Percentiles rank a stretch among this genome's conserved stretches.
These are phyloP conservation scores for Mytilinidion resinicola DNA, from an alignment of 495 filamentous ascomycete genomes.

Conservation along the genomic window DNA sequence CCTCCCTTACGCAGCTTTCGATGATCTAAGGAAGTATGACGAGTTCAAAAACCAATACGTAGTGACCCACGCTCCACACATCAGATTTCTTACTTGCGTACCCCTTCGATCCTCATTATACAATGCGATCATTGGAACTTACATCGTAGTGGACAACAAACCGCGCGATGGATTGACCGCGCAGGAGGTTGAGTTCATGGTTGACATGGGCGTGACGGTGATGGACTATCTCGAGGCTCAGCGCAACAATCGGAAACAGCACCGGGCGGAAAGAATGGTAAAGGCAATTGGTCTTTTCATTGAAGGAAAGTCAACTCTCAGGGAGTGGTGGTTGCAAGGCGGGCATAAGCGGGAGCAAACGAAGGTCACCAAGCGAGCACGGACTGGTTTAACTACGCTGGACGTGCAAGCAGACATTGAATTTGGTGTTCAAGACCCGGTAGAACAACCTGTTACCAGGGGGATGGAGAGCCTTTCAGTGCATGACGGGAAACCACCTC, in stretches of 20 bases:
- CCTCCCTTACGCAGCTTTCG: too few relatives aligned
- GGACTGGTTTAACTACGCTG: too few relatives aligned
- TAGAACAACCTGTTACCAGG: too few relatives aligned
- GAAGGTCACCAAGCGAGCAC: too few relatives aligned
- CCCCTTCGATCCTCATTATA: background rate
- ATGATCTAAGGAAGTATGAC: too few relatives aligned
- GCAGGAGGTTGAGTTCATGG: background rate
- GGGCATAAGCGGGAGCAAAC: background rate
- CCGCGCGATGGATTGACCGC: background rate
- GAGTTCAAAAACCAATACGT: too few relatives aligned
- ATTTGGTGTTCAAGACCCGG: too few relatives aligned
- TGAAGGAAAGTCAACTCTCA: constrained; percentile 39
- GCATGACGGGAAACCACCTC: too few relatives aligned
- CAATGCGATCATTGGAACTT: background rate
- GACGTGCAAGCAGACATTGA: too few relatives aligned
- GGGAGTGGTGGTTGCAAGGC: background rate
- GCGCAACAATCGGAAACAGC: constrained; percentile 48
- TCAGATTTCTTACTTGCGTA: background rate
- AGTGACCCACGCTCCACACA: background rate
- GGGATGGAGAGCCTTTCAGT: too few relatives aligned
- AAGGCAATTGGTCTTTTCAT: constrained; percentile 59
- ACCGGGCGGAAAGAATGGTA: constrained; percentile 53
- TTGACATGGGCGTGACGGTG: background rate
- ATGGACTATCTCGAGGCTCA: background rate
- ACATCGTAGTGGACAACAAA: background rate